Base-by-base conservation (phyloP, 2,329 filamentous ascomycete species). In the Claviceps humidiphila region DNA sequence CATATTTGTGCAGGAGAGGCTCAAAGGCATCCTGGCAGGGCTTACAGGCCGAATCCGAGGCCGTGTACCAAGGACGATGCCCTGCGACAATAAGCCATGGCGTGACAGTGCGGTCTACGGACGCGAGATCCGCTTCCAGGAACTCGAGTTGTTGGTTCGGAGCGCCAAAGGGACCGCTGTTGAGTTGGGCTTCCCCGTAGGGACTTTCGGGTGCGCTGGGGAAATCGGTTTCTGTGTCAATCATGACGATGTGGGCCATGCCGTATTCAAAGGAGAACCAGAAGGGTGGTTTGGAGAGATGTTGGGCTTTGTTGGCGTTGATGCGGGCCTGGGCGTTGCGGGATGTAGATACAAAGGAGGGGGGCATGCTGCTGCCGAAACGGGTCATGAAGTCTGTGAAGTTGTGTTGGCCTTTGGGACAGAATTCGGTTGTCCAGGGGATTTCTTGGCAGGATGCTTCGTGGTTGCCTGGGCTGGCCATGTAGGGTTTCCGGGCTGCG, bases 311-410 rank as follows among this genome's bases (percentile, higher is more conserved):
- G 54, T 71, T 69, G 45, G 76, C 75, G 24, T 63, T 64, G 3
- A 69, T 55, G 45, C 68, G 68, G 1, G 74, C 75, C 0, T 63
- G 61, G 2, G 56, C 59, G 60, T 71, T 65, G 9, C 62, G 51
- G 0, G 76, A 80, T 0, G 68, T 71, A 0, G 77, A 80, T 0
- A 66, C 44, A 57, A 79, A 80, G 0, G 73, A 64, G 0, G 64
- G 69, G 0, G 77, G 75, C 73, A 78, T 76, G 17, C 71, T 75
- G 13, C 66, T 58, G 13, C 73, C 72, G 59, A 77, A 81, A 30
- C 77, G 73, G 56, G 72, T 74, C 68, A 75, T 71, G 63, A 77
- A 81, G 54, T 79, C 78, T 4, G 77, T 81, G 61, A 81, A 82
- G 63, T 82, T 82, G 57, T 68, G 73, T 60, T 82, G 78, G 5